Conservation (phyloP, 2,329 filamentous ascomycete species). For the Monosporascus sp. region DNA sequence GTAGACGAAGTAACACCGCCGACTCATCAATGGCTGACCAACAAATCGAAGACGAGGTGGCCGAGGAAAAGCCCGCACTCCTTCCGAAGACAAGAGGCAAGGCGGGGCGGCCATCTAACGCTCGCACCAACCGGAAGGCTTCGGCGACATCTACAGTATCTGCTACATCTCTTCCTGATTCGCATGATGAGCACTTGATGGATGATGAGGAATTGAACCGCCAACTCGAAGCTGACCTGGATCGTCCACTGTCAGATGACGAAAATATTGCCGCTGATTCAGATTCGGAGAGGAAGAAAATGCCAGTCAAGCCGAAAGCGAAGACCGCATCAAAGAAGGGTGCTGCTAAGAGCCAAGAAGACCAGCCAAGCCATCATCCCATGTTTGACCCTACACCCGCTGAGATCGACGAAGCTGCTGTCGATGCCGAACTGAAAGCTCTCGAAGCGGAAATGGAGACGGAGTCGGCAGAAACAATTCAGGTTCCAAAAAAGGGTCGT, state of each 20-base stretch:
- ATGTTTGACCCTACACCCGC: conserved; percentile 48
- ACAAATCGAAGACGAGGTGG: conserved; percentile 34
- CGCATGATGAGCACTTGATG: conserved; percentile 37
- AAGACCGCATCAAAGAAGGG: conserved; percentile 22
- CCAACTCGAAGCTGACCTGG: conserved; percentile 59
- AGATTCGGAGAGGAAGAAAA: conserved; percentile 37
- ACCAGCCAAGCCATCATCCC: conserved; percentile 32
- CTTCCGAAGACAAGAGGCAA: conserved; percentile 32
- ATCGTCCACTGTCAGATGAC: conserved; percentile 48
- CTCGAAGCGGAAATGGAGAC: conserved; percentile 45
- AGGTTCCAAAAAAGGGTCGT: conserved; percentile 49
- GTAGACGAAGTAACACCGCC: conserved; percentile 40
- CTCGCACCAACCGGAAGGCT: conserved; percentile 37
- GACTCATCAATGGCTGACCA: conserved; percentile 34
- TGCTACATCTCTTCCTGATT: conserved; percentile 28
- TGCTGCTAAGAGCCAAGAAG: conserved; percentile 21
- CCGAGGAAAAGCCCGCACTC: conserved; percentile 24
- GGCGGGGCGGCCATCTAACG: conserved; percentile 40
- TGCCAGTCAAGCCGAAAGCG: conserved; percentile 24
- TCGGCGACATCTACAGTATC: conserved; percentile 45
- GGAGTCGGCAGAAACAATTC: conserved; percentile 33
- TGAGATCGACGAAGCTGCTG: conserved; percentile 39
- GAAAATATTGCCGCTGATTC: conserved; percentile 43
- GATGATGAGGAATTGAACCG: conserved; percentile 63
- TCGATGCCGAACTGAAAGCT: conserved; percentile 46